Base-by-base conservation (phyloP, 306 rosid species). In the Pachyrhizus erosus region DNA sequence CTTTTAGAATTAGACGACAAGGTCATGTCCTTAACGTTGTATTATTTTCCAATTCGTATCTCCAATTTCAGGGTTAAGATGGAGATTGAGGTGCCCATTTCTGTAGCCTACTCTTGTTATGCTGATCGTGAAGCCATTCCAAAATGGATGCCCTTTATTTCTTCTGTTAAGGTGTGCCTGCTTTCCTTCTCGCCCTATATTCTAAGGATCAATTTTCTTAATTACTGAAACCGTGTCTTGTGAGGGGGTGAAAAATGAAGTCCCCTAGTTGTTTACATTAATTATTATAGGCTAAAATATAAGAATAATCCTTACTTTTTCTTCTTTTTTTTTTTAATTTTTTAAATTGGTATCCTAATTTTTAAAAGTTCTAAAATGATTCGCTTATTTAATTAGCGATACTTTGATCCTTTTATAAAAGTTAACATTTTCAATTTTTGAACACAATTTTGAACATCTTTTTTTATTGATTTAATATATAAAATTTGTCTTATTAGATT, bases 141-240 rank as follows among this genome's bases (percentile, higher is more conserved):
- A 14, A 84, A 86, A 31, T 96, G 97, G 98, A 96, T 96, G 99
- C 99, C 98, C 77, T 96, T 93, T 81, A 96, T 96, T 85, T 91
- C 98, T 65, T 55, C 93, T 14, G 98, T 93, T 48, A 73, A 87
- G 99, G 99, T 96, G 79, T 37, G 73, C 48, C 39, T 70, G 24
- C 79, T 84, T 7, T 71, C 42, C 57, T 15, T 29, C 55, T 77
- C 34, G 26, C 33, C 74, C 60, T 60, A 23, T 17, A 20, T 39
- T 76, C 5, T 23, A 69, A 40, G 31, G 34, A 61, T 37, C 60
- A 11, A 6, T 39, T 34, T 57, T 82, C 54, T 26, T 15, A 68
- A 31, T 70, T 20, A 40, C 60, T 12, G 26, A 37, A 0, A 37
- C 14, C 10, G 23, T 9, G 33, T 42, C 26, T 62, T 69, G 74